Evolutionary conservation across 352 stramenopile genomes (phyloP).

Genomic region (Thalassiosira hispida): DNA sequence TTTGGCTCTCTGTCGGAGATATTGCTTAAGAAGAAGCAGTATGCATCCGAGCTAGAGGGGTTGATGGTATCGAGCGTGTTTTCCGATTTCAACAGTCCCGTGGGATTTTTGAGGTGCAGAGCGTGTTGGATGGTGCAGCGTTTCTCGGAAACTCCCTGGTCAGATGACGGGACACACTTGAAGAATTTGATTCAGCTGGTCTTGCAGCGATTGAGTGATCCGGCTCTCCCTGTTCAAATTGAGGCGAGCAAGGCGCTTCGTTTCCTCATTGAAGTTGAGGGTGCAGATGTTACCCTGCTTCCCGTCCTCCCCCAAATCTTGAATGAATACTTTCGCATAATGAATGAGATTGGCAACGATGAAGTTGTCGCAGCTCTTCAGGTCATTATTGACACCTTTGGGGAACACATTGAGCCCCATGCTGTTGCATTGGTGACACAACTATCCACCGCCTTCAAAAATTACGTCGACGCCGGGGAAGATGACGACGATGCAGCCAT

Average conservation of each 20-base stretch:
- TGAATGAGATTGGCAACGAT: conserved; percentile 98
- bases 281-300: conserved; percentile 85
- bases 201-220: conserved; percentile 89
- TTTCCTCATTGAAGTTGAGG: conserved; percentile 85
- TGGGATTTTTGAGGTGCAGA: conserved; percentile 93
- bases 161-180: conserved; percentile 90
- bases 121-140: conserved; percentile 96
- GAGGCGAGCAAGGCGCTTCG: conserved; percentile 89
- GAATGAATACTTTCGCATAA: conserved; percentile 97
- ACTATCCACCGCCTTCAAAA: conserved; percentile 93
- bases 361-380: conserved; percentile 93
- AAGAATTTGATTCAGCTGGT: conserved; percentile 75
- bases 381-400: conserved; percentile 96
- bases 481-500: conserved; percentile 96
- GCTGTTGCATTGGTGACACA: conserved; percentile 93
- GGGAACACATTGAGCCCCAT: conserved; percentile 92
- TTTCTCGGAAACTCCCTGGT: conserved; percentile 90
- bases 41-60: conserved; percentile 91
- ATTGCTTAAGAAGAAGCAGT: conserved; percentile 93
- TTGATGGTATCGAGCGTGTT: conserved; percentile 95
- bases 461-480: conserved; percentile 90
- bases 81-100: conserved; percentile 94
- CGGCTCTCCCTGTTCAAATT: conserved; percentile 95
- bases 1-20: conserved; percentile 93
- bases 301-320: conserved; percentile 94